These are phyloP conservation scores for Trichoderma semiorbis DNA, from an alignment of 2,329 filamentous ascomycete genomes.

Conservation along the genomic window DNA sequence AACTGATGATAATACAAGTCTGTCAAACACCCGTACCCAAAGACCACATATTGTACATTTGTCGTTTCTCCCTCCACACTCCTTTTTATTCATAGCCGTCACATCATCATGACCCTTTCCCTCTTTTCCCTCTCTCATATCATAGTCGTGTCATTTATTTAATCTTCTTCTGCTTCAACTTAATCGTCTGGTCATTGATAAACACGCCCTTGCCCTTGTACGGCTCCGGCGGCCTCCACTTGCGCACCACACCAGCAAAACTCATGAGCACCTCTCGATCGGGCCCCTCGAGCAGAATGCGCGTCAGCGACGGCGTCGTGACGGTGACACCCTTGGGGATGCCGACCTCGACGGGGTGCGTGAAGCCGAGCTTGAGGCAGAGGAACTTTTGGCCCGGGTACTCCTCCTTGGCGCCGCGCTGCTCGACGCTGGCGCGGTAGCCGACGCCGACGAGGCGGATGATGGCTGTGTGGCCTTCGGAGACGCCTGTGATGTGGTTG, in stretches of 20 bases:
- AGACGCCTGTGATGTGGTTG: slow-evolving; percentile 89
- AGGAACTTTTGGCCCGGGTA: slow-evolving; percentile 86
- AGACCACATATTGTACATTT: slow-evolving; percentile 10
- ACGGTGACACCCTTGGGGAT: slow-evolving; percentile 81
- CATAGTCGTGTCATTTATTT: slow-evolving; percentile 54
- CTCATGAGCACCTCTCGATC: slow-evolving; percentile 84
- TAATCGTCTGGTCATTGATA: slow-evolving; percentile 95
- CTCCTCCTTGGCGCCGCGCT: slow-evolving; percentile 67
- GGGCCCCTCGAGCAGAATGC: slow-evolving; percentile 83
- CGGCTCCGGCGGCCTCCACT: slow-evolving; percentile 88
- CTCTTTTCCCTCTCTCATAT: neutral
- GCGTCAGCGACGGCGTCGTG: slow-evolving; percentile 83
- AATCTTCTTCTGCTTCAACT: slow-evolving; percentile 96
- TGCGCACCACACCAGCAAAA: slow-evolving; percentile 83
- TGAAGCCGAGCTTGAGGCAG: slow-evolving; percentile 92
- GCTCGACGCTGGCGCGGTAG: slow-evolving; percentile 85
- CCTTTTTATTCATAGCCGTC: neutral
- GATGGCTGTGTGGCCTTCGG: slow-evolving; percentile 92
- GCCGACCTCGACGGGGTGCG: slow-evolving; percentile 87
- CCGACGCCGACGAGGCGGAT: slow-evolving; percentile 91
- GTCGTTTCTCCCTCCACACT: neutral
- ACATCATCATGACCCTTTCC: neutral
- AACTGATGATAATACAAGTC: slow-evolving; percentile 28
- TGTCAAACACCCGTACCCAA: slow-evolving; percentile 27
- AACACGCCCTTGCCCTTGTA: slow-evolving; percentile 99